phyloP scores from a whole-genome alignment of 148 eudicot species.

The Amaranthus hypochondriacus region DNA sequence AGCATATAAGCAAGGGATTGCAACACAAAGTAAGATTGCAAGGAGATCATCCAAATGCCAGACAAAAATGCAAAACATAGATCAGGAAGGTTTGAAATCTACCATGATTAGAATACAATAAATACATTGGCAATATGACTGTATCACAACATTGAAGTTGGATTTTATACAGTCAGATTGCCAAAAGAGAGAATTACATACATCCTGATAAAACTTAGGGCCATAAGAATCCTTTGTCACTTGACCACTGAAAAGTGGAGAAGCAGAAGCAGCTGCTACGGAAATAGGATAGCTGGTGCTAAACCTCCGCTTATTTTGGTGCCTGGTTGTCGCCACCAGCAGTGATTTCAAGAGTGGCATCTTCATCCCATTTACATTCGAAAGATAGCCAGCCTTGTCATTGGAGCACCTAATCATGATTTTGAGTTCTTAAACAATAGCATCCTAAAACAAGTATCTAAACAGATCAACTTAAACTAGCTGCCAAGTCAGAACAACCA shows the following conservation, averaged over 20 bases:
- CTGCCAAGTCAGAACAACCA: constrained; percentile 17
- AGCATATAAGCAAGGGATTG: background rate
- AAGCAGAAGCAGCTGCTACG: constrained; percentile 39
- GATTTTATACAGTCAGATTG: constrained; percentile 21
- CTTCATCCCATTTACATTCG: constrained; percentile 31
- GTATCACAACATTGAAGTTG: constrained; percentile 21
- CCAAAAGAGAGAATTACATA: constrained; percentile 31
- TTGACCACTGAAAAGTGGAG: constrained; percentile 38
- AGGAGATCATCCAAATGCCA: background rate
- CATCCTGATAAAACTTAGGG: constrained; percentile 61
- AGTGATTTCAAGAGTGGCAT: constrained; percentile 26
- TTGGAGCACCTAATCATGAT: constrained; percentile 39
- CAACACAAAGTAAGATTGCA: background rate
- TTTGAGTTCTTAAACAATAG: constrained; percentile 26
- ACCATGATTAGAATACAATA: constrained; percentile 9
- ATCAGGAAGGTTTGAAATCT: constrained; percentile 1
- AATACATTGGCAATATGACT: constrained; percentile 9
- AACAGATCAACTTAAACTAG: constrained; percentile 16
- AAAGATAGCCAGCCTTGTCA: constrained; percentile 30
- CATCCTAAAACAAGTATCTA: constrained; percentile 27
- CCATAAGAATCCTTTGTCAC: constrained; percentile 33
- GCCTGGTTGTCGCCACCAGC: constrained; percentile 27
- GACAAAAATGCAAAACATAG: constrained; percentile 1
- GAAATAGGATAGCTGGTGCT: constrained; percentile 27
- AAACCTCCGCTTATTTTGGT: constrained; percentile 29